Conservation (phyloP, 2,329 filamentous ascomycete genomes). For the Microthyrium microscopicum region DNA sequence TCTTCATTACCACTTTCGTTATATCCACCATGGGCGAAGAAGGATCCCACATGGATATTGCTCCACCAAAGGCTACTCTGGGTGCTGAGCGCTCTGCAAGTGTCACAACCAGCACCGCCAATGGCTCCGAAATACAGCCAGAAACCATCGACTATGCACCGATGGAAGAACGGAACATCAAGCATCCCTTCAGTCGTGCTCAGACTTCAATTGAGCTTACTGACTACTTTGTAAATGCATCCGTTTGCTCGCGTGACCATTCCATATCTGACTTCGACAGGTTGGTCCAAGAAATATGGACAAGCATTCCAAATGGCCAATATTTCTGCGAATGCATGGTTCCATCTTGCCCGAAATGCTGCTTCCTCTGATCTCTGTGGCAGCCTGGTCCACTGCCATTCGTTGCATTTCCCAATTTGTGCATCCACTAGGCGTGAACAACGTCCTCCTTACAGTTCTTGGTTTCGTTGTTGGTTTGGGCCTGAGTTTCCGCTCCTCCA, state of each 20-base stretch:
- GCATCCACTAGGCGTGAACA: constrained; percentile 13
- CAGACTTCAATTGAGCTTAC: constrained; percentile 7
- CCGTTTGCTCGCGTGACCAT: neutral
- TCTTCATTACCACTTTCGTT: too few relatives aligned
- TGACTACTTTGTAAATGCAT: constrained; percentile 7
- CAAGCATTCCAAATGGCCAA: constrained; percentile 61
- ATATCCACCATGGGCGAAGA: constrained; percentile 1
- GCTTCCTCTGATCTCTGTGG: constrained; percentile 47
- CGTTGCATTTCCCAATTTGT: constrained; percentile 23
- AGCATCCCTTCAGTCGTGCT: constrained; percentile 5
- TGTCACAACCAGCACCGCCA: neutral
- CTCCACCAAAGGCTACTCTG: neutral
- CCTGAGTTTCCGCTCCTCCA: constrained; percentile 59
- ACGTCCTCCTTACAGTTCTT: constrained; percentile 55
- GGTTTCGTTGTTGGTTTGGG: constrained; percentile 70
- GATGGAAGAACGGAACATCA: neutral
- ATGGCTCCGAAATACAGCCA: neutral
- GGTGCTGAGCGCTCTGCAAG: neutral
- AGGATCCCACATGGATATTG: neutral
- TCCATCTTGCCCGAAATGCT: constrained; percentile 61
- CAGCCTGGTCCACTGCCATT: constrained; percentile 50
- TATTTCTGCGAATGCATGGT: constrained; percentile 60
- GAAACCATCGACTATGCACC: constrained; percentile 3
- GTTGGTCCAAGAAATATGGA: constrained; percentile 49
- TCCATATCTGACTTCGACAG: neutral